Evolutionary conservation across 1,284 basidiomycete species (phyloP).

Genomic region (Cystobasidium sp.): DNA sequence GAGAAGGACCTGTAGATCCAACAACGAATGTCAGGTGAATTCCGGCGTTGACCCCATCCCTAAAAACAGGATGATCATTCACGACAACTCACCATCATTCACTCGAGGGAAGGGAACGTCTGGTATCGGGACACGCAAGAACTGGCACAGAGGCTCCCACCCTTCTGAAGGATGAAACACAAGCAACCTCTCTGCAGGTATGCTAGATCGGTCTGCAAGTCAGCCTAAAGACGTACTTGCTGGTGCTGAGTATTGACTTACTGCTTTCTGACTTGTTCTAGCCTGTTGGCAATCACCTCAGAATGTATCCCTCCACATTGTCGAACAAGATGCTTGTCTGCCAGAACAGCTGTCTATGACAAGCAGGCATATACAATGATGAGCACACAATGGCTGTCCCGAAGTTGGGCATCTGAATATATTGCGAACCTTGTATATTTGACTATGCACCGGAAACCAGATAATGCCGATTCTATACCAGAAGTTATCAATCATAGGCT

Average conservation of each 20-base stretch:
- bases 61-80: background rate
- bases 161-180: conserved; percentile 10
- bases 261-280: no score
- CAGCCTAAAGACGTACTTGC: no score
- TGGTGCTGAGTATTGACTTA: no score
- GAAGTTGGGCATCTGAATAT: no score
- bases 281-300: no score
- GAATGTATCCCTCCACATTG: no score
- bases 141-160: background rate
- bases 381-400: no score
- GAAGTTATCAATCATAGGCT: conserved; percentile 3
- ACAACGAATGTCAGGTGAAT: no score
- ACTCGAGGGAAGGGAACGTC: background rate
- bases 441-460: background rate
- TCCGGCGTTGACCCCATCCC: no score
- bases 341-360: no score
- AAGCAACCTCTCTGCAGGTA: background rate
- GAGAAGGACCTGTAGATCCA: background rate
- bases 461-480: background rate
- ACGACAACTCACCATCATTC: background rate
- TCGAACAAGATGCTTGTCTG: no score
- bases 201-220: background rate
- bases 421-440: background rate
- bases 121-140: background rate
- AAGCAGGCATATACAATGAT: no score